phyloP scores from a whole-genome alignment of 1,139 yeast species.

The Saccharomycopsis crataegensis region DNA sequence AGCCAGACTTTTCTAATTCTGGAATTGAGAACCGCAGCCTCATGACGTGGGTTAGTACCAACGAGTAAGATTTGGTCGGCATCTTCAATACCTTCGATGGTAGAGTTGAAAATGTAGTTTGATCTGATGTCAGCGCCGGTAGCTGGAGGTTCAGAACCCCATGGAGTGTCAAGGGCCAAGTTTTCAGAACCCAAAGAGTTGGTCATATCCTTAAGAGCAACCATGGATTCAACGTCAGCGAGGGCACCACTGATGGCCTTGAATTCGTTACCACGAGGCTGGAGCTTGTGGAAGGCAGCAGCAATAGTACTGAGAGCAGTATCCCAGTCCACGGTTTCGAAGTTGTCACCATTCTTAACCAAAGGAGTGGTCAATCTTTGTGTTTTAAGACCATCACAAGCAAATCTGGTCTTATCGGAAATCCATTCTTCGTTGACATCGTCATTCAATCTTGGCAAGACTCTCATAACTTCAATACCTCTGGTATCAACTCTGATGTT shows the following conservation, averaged over 20 bases:
- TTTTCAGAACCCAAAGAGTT: slow-evolving; percentile 78
- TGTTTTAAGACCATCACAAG: slow-evolving; percentile 79
- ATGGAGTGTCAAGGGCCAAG: slow-evolving; percentile 62
- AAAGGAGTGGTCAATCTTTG: slow-evolving; percentile 83
- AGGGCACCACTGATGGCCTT: slow-evolving; percentile 81
- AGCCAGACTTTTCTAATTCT: slow-evolving; percentile 83
- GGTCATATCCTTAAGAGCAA: slow-evolving; percentile 71
- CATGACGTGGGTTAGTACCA: slow-evolving; percentile 86
- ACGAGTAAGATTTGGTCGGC: slow-evolving; percentile 74
- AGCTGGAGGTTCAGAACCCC: slow-evolving; percentile 49
- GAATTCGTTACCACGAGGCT: slow-evolving; percentile 64
- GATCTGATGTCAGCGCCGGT: slow-evolving; percentile 73
- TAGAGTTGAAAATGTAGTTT: slow-evolving; percentile 73
- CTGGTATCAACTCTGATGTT: slow-evolving; percentile 80
- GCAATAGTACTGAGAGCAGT: slow-evolving; percentile 72
- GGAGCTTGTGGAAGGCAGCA: slow-evolving; percentile 48
- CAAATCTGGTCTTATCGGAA: slow-evolving; percentile 79
- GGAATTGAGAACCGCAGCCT: slow-evolving; percentile 83
- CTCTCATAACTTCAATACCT: slow-evolving; percentile 86
- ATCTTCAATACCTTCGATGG: slow-evolving; percentile 73
- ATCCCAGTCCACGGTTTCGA: slow-evolving; percentile 81
- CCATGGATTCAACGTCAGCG: slow-evolving; percentile 76
- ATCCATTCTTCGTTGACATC: slow-evolving; percentile 92
- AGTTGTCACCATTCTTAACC: slow-evolving; percentile 62
- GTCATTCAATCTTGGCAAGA: slow-evolving; percentile 78